Evolutionary conservation across 2,329 filamentous ascomycete genomes (phyloP), one percentile per base, ranked within the genome.

Genomic region (Cercospora brassicicola): DNA sequence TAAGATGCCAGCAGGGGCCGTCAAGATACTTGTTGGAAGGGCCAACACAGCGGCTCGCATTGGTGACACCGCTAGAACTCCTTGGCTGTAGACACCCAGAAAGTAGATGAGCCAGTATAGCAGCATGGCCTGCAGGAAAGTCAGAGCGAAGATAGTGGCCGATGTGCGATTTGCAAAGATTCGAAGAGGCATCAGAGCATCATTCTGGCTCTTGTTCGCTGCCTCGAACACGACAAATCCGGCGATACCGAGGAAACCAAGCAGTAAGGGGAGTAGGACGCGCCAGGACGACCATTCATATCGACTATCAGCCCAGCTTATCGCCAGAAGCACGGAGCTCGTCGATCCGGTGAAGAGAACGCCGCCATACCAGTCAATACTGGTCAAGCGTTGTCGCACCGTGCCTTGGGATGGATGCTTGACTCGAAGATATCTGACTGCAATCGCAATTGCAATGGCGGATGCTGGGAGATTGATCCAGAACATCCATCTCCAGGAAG

Each of bases 61-160:
- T 0, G 91, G 89, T 0, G 84, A 84, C 2, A 87, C 87, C 61
- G 89, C 85, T 42, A 92, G 83, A 61, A 91, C 88, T 63, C 89
- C 86, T 79, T 94, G 91, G 80, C 45, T 36, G 62, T 64, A 64
- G 26, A 64, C 48, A 59, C 51, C 20, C 9, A 28, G 11, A 20
- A 92, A 93, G 82, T 95, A 96, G 2, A 96, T 84, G 0, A 91
- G 91, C 6, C 94, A 83, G 80, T 90, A 94, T 93, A 94, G 70
- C 86, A 87, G 39, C 87, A 89, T 86, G 53, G 89, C 89, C 77
- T 95, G 91, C 70, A 86, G 85, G 79, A 92, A 91, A 73, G 87
- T 89, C 59, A 90, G 82, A 3, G 81, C 78, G n/a, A 92, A 86
- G 5, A 87, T 82, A 10, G 90, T 87, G 31, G 90, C 75, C 76